These are phyloP conservation scores for Heterobasidion annosum DNA, from an alignment of 1,284 basidiomycete genomes.

Conservation along the genomic window DNA sequence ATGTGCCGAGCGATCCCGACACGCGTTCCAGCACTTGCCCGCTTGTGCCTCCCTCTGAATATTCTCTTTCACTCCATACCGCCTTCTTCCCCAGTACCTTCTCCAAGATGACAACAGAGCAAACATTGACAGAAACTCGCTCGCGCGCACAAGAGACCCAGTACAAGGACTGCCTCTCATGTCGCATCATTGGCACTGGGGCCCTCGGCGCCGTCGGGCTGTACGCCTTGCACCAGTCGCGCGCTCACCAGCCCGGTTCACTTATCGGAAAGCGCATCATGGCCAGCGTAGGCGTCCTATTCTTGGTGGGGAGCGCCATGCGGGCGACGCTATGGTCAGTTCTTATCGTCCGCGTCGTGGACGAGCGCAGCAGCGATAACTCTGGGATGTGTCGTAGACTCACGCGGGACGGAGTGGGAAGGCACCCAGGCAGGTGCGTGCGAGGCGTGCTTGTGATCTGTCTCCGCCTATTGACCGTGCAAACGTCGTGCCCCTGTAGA, in stretches of 20 bases:
- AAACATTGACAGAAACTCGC: not conserved
- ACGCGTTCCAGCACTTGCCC: too few relatives aligned
- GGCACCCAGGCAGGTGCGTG: too few relatives aligned
- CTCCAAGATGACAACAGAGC: not conserved
- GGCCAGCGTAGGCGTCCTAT: slow-evolving; percentile 23
- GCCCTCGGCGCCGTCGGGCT: slow-evolving; percentile 24
- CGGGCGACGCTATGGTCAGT: slow-evolving; percentile 7
- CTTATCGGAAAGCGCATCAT: slow-evolving; percentile 25
- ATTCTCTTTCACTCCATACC: not conserved
- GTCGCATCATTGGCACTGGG: slow-evolving; percentile 24
- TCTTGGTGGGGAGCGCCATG: slow-evolving; percentile 8
- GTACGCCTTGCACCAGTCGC: slow-evolving; percentile 24
- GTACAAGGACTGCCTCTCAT: slow-evolving; percentile 26
- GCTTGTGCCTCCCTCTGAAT: too few relatives aligned
- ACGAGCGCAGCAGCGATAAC: too few relatives aligned
- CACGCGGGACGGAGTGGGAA: too few relatives aligned
- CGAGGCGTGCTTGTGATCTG: too few relatives aligned
- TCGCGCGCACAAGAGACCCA: not conserved
- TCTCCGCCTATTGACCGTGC: too few relatives aligned
- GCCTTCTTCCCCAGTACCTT: not conserved
- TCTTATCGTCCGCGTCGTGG: too few relatives aligned
- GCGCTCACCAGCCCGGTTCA: slow-evolving; percentile 25
- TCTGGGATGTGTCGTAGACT: too few relatives aligned
- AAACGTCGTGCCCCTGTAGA: too few relatives aligned
- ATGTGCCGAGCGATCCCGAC: too few relatives aligned